A percentile compares a stretch with the other conserved stretches of the same genome.
phyloP scores from a whole-genome alignment of 257 asterid genomes.

The Phtheirospermum japonicum region DNA sequence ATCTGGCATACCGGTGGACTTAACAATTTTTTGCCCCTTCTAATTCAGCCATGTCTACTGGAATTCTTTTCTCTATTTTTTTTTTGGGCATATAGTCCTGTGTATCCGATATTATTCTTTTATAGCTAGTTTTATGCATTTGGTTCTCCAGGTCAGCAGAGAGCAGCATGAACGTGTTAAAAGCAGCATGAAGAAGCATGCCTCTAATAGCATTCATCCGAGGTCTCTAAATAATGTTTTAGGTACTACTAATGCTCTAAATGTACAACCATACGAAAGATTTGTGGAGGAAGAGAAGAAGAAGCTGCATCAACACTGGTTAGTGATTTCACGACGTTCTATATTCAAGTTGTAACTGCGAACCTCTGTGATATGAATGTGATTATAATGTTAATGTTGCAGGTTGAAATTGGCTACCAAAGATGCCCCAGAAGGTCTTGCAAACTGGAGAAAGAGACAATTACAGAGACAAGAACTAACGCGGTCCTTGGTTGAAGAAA shows the following conservation, averaged over 20 bases:
- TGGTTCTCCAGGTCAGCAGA: constrained; percentile 77
- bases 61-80: constrained; percentile 11
- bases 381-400: constrained; percentile 18
- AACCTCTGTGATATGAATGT: constrained; percentile 19
- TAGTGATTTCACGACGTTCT: constrained; percentile 33
- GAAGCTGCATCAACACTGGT: constrained; percentile 83
- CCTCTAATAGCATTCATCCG: constrained; percentile 65
- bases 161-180: constrained; percentile 79
- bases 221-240: constrained; percentile 72
- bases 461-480: constrained; percentile 41
- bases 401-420: constrained; percentile 74
- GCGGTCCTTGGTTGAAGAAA: constrained; percentile 55
- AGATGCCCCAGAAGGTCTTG: constrained; percentile 61
- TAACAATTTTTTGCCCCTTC: constrained; percentile 13
- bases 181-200: constrained; percentile 76
- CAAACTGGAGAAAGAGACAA: constrained; percentile 53
- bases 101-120: constrained; percentile 15
- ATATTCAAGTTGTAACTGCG: constrained; percentile 24
- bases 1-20: constrained; percentile 11
- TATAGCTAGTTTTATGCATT: constrained; percentile 14
- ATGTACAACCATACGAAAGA: constrained; percentile 83
- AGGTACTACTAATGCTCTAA: constrained; percentile 68
- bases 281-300: constrained; percentile 90
- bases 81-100: background rate
- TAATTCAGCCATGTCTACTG: constrained; percentile 7